Percentiles rank a stretch among this genome's conserved stretches.
Evolutionary conservation across 306 rosid species (phyloP).

Genomic region (Mimosa bimucronata): DNA sequence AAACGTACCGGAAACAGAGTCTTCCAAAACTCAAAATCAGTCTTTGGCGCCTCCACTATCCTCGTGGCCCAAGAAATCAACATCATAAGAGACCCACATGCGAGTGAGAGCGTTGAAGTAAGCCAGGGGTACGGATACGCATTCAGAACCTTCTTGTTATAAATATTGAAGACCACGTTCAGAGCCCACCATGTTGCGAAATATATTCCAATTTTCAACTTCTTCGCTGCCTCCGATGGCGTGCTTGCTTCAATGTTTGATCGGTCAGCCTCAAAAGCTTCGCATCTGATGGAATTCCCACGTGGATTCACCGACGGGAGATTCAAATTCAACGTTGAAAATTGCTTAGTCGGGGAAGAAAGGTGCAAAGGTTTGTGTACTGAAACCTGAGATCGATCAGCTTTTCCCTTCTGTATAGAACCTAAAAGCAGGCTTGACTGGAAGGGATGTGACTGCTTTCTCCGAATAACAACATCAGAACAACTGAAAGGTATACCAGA

Average conservation of each 20-base stretch:
- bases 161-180: constrained; percentile 89
- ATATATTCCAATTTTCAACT: constrained; percentile 80
- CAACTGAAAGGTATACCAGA: constrained; percentile 29
- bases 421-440: constrained; percentile 27
- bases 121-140: constrained; percentile 94
- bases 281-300: constrained; percentile 45
- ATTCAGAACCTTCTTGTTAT: constrained; percentile 92
- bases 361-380: constrained; percentile 60
- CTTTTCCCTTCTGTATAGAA: not conserved
- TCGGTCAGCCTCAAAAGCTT: constrained; percentile 63
- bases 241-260: constrained; percentile 53
- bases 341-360: constrained; percentile 37
- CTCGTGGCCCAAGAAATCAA: constrained; percentile 78
- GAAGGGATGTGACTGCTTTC: constrained; percentile 14
- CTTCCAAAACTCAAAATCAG: constrained; percentile 89
- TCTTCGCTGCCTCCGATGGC: constrained; percentile 71
- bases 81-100: constrained; percentile 93
- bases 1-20: constrained; percentile 82
- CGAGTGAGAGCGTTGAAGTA: constrained; percentile 90
- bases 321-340: constrained; percentile 1
- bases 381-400: constrained; percentile 36
- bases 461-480: constrained; percentile 30
- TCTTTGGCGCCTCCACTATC: constrained; percentile 86
- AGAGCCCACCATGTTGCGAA: constrained; percentile 94
- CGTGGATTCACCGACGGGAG: constrained; percentile 41